Conservation (phyloP, 345 rosid genomes). For the Fremontodendron californicum region DNA sequence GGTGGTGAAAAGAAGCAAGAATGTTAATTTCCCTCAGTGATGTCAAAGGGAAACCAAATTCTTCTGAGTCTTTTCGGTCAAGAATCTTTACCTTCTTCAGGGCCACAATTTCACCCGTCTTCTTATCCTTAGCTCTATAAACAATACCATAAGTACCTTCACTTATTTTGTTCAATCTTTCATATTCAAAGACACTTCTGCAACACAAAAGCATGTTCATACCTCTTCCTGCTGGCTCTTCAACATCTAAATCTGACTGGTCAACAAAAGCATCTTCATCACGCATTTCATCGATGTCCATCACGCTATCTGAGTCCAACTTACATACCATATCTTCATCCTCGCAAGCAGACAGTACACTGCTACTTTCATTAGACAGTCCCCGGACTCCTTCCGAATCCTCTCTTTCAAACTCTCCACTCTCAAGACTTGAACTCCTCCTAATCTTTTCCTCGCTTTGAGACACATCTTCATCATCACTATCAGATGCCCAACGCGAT, state of each 20-base stretch:
- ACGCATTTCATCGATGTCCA: slow-evolving; percentile 21
- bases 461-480: slow-evolving; percentile 25
- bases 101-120: slow-evolving; percentile 66
- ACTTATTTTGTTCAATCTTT: slow-evolving; percentile 66
- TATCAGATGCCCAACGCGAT: slow-evolving; percentile 68
- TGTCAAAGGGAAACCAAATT: slow-evolving; percentile 75
- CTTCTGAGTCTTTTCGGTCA: slow-evolving; percentile 56
- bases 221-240: slow-evolving; percentile 32
- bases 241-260: slow-evolving; percentile 25
- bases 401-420: slow-evolving; percentile 40
- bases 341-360: slow-evolving; percentile 16
- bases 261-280: slow-evolving; percentile 21
- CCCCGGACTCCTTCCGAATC: slow-evolving; percentile 22
- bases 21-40: slow-evolving; percentile 87
- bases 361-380: slow-evolving; percentile 24
- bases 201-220: slow-evolving; percentile 61
- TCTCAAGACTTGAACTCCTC: slow-evolving; percentile 38
- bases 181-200: slow-evolving; percentile 62
- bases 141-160: slow-evolving; percentile 94
- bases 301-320: slow-evolving; percentile 21
- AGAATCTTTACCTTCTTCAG: slow-evolving; percentile 80
- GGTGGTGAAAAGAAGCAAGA: slow-evolving; percentile 65
- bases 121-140: slow-evolving; percentile 69
- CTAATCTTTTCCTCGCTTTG: slow-evolving; percentile 18
- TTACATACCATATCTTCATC: slow-evolving; percentile 31